Evolutionary conservation across 1,139 yeast genomes (phyloP), one percentile per base, ranked within the genome.

Genomic region (Williopsis jadinii): DNA sequence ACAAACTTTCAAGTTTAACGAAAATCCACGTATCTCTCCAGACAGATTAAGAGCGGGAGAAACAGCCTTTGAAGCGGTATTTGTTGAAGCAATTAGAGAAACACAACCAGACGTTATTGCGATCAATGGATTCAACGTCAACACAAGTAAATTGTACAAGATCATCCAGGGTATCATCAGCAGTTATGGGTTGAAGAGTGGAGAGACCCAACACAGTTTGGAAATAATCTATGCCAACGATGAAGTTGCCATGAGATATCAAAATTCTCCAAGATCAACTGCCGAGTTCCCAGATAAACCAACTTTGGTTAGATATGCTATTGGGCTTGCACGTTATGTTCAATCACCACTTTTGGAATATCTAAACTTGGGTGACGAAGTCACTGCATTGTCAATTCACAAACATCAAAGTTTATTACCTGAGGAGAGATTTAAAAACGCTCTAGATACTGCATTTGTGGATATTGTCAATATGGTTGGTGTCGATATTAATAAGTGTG

Each of bases 341-440:
- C 98, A 94, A 64, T 83, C 85, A 42, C 98, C 99, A 8, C 62
- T 92, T 42, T 65, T 86, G 54, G 99, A 94, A 61, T 92, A 90
- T 59, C 79, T 92, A 41, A 77, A 92, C 9, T 68, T 92, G 44
- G 84, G 85, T 11, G 80, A 77, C 24, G 90, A 87, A 51, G 70
- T 90, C 31, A 66, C 76, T 19, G 79, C 95, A 2, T 67, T 92
- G 49, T 71, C 77, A 10, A 78, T 90, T 53, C 86, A 84, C 60
- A 81, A 81, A 42, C 75, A 83, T 55, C 99, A 92, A 64, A 69
- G 74, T 34, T 66, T 87, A 43, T 66, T 92, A 38, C 71, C 92
- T 5, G 71, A 67, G 34, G 95, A 85, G 41, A 64, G 68, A 41
- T 70, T 90, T 34, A 64, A 66, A 45, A 80, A 77, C 45, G 84